Percentiles rank a stretch among this genome's conserved stretches.
Evolutionary conservation across 495 filamentous ascomycete genomes (phyloP).

Genomic region (Penicillium malachiteum): DNA sequence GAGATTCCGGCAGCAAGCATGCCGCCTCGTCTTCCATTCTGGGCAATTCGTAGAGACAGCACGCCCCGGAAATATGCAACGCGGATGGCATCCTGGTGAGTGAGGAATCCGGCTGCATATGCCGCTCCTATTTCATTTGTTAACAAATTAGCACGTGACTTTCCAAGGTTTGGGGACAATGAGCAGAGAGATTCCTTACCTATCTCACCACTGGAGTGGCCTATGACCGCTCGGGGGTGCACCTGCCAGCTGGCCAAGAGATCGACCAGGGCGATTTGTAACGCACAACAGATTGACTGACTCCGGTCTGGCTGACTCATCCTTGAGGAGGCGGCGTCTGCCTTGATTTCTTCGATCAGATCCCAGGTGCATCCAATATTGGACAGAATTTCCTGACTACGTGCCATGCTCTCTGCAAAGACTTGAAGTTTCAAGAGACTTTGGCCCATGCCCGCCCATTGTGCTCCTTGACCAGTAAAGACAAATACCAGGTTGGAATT

Average conservation of each 20-base stretch:
- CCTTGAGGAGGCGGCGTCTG: constrained; percentile 2
- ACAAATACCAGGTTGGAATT: not conserved
- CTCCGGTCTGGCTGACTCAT: constrained; percentile 6
- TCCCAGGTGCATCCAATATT: not conserved
- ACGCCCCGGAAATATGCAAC: too few relatives aligned
- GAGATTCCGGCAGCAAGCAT: constrained; percentile 45
- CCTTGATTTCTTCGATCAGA: not conserved
- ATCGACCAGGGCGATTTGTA: constrained; percentile 53
- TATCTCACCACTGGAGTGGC: constrained; percentile 66
- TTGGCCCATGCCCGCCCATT: constrained; percentile 6
- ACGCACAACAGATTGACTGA: constrained; percentile 43
- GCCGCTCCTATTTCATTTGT: too few relatives aligned
- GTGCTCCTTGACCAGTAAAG: constrained; percentile 12
- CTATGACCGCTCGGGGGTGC: constrained; percentile 48
- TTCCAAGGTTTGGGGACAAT: constrained; percentile 13
- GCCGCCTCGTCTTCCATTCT: not conserved
- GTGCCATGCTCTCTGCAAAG: not conserved
- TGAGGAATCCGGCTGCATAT: too few relatives aligned
- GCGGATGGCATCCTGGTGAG: too few relatives aligned
- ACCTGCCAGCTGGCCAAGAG: constrained; percentile 46
- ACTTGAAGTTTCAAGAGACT: not conserved
- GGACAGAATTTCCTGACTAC: too few relatives aligned
- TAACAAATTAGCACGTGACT: too few relatives aligned
- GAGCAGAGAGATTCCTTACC: constrained; percentile 26
- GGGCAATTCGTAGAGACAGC: too few relatives aligned